Evolutionary conservation across 768 basidiomycete genomes (phyloP).

Genomic region (Tephrocybe sp.): DNA sequence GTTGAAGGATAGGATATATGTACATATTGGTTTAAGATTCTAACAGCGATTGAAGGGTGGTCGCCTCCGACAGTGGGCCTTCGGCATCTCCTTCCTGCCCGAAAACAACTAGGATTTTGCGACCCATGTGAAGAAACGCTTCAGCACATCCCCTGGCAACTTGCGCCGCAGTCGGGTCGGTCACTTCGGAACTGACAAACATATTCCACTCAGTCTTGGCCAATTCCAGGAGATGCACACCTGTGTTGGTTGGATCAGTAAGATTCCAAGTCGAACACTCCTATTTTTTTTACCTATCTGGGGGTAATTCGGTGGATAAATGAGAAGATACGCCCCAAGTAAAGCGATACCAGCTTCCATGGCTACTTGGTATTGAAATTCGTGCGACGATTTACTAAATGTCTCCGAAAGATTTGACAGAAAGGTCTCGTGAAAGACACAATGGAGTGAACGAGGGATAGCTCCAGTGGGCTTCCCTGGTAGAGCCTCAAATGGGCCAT

Average conservation of each 20-base stretch:
- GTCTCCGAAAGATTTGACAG: slow-evolving; percentile 56
- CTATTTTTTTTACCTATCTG: slow-evolving; percentile 60
- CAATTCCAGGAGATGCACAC: slow-evolving; percentile 74
- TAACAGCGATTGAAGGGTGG: slow-evolving; percentile 42
- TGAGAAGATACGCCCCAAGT: slow-evolving; percentile 62
- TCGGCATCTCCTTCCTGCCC: slow-evolving; percentile 64
- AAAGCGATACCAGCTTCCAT: slow-evolving; percentile 54
- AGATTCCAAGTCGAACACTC: not conserved
- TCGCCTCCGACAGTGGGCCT: slow-evolving; percentile 59
- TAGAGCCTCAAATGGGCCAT: slow-evolving; percentile 22
- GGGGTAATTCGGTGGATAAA: slow-evolving; percentile 81
- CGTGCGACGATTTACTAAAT: slow-evolving; percentile 73
- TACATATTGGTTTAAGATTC: slow-evolving; percentile 13
- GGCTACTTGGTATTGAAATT: slow-evolving; percentile 54
- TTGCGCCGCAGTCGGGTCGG: slow-evolving; percentile 16
- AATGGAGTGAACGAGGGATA: slow-evolving; percentile 40
- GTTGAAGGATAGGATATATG: too few species aligned
- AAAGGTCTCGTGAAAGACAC: slow-evolving; percentile 57
- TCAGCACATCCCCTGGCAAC: slow-evolving; percentile 28
- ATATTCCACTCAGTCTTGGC: slow-evolving; percentile 81
- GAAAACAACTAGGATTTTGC: slow-evolving; percentile 42
- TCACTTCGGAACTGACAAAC: slow-evolving; percentile 33
- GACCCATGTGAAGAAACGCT: slow-evolving; percentile 40
- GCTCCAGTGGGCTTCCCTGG: slow-evolving; percentile 28
- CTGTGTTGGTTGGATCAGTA: slow-evolving; percentile 37